These are phyloP conservation scores for Colletotrichum sp. DNA, from an alignment of 2,329 filamentous ascomycete genomes.

Conservation along the genomic window DNA sequence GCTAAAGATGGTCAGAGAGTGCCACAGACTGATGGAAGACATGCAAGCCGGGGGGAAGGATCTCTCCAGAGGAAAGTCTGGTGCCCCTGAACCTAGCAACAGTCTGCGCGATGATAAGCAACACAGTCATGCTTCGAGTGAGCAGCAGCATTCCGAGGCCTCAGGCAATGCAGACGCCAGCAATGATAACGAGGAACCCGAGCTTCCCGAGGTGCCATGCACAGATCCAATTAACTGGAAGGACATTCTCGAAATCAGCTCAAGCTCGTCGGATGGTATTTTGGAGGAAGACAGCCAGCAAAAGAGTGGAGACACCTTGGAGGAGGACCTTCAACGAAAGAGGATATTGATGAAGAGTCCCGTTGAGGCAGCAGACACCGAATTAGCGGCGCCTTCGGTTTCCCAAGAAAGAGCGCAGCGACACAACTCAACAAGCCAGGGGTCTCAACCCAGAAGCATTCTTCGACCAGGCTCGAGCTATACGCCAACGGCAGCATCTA, in stretches of 20 bases:
- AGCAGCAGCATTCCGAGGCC: neutral
- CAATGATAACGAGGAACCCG: neutral
- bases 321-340: neutral
- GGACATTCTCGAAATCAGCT: neutral
- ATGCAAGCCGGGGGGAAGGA: neutral
- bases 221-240: neutral
- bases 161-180: neutral
- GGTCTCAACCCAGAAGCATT: neutral
- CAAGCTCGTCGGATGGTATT: neutral
- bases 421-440: neutral
- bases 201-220: neutral
- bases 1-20: neutral
- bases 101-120: neutral
- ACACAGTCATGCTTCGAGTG: neutral
- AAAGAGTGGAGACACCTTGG: neutral
- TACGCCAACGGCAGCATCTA: neutral
- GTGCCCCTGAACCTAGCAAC: neutral
- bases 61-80: neutral
- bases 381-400: neutral
- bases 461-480: neutral
- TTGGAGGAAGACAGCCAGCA: neutral
- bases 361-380: neutral
- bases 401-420: neutral
- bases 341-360: conserved; percentile 1
- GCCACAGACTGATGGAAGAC: neutral